Evolutionary conservation across 108 stramenopile genomes (phyloP).

Genomic region (Epipyxis sp.): DNA sequence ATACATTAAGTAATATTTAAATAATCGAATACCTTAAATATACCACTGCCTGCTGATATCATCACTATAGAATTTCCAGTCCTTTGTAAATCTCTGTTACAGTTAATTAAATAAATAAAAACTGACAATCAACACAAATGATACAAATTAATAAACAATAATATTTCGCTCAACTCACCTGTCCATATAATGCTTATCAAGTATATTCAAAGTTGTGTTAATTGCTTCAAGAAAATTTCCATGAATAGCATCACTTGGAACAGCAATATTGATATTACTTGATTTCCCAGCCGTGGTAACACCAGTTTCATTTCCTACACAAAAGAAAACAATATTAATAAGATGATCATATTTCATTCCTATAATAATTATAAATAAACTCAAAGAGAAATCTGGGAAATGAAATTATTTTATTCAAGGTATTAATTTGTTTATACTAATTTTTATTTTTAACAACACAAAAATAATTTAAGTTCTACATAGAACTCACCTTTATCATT

Average conservation of each 20-base stretch:
- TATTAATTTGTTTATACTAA: no score
- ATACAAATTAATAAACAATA: neutral
- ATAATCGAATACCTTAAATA: constrained; percentile 49
- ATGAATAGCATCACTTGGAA: constrained; percentile 65
- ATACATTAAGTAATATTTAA: neutral
- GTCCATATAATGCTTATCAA: constrained; percentile 91
- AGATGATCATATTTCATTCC: no score
- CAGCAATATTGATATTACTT: constrained; percentile 57
- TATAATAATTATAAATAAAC: neutral
- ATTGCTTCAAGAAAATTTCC: constrained; percentile 95
- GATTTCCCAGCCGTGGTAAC: no score
- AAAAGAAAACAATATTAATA: no score
- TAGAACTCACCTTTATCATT: no score
- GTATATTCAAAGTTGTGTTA: constrained; percentile 91
- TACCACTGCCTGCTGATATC: constrained; percentile 87
- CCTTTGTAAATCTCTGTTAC: constrained; percentile 67
- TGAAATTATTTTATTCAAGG: no score
- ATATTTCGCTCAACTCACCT: constrained; percentile 56
- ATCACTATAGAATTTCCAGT: constrained; percentile 92
- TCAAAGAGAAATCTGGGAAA: neutral
- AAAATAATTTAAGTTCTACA: no score
- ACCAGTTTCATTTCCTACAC: neutral
- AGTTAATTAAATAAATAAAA: no score
- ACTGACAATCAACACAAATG: no score
- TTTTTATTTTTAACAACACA: no score